Conservation (phyloP, 2,329 filamentous ascomycete species). For the Triangularia setosa region DNA sequence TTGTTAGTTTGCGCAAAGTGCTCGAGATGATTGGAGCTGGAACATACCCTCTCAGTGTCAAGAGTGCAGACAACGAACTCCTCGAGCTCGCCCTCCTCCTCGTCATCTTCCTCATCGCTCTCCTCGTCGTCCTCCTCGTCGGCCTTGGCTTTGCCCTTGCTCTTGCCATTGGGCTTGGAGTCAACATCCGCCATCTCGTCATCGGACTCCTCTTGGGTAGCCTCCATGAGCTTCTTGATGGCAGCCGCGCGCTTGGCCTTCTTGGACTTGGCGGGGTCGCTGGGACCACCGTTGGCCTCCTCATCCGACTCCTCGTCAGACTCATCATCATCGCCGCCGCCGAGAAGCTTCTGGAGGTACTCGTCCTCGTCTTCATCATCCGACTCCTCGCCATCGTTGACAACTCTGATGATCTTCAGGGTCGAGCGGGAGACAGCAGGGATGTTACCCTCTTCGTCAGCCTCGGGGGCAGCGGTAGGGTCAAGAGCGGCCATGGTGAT, state of each 20-base stretch:
- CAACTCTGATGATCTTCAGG: conserved; percentile 81
- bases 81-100: conserved; percentile 66
- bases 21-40: conserved; percentile 27
- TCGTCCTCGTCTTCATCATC: conserved; percentile 63
- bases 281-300: conserved; percentile 82
- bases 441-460: conserved; percentile 58
- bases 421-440: conserved; percentile 71
- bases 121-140: conserved; percentile 58
- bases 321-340: conserved; percentile 48
- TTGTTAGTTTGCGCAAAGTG: conserved; percentile 8
- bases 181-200: conserved; percentile 73
- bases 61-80: conserved; percentile 95
- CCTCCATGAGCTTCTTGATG: conserved; percentile 72
- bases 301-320: conserved; percentile 57
- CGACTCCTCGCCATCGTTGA: conserved; percentile 58
- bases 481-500: conserved; percentile 99
- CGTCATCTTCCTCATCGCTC: conserved; percentile 55
- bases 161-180: conserved; percentile 58
- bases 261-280: conserved; percentile 85
- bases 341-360: conserved; percentile 43
- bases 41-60: conserved; percentile 79
- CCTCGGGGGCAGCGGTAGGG: conserved; percentile 70
- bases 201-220: conserved; percentile 55
- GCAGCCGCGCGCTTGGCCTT: conserved; percentile 77
- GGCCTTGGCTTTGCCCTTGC: conserved; percentile 65